These are phyloP conservation scores for Vinca minor DNA, from an alignment of 257 asterid genomes.

Conservation along the genomic window DNA sequence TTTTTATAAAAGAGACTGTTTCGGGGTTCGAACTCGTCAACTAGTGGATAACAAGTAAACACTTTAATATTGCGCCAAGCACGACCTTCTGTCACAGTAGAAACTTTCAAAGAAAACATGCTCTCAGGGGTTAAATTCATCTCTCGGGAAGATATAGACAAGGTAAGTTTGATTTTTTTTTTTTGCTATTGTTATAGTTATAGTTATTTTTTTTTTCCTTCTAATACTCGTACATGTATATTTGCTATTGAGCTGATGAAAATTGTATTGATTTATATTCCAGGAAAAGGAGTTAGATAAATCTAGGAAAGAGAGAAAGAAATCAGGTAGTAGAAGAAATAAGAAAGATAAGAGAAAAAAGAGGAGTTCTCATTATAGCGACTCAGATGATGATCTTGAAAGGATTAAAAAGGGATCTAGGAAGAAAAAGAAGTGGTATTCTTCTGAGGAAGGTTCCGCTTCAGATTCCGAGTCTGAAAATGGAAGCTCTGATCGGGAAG, in stretches of 20 bases:
- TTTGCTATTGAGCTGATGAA: background rate
- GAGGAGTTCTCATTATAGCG: conserved; percentile 36
- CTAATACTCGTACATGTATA: too few relatives aligned
- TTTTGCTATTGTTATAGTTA: background rate
- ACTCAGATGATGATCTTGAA: conserved; percentile 61
- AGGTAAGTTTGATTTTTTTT: conserved; percentile 17
- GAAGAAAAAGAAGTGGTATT: conserved; percentile 81
- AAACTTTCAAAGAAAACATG: too few relatives aligned
- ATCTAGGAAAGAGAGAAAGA: conserved; percentile 35
- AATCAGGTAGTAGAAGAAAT: conserved; percentile 39
- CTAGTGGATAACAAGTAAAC: too few relatives aligned
- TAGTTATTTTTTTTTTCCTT: too few relatives aligned
- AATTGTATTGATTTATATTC: background rate
- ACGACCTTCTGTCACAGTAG: too few relatives aligned
- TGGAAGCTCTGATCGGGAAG: conserved; percentile 27
- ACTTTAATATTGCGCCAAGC: too few relatives aligned
- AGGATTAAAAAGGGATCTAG: conserved; percentile 48
- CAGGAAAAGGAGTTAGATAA: conserved; percentile 24
- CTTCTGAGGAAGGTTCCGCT: conserved; percentile 62
- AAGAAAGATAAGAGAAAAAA: conserved; percentile 32
- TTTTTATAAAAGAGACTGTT: too few relatives aligned
- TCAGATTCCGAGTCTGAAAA: conserved; percentile 39
- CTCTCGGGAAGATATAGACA: conserved; percentile 32
- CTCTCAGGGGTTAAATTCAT: conserved; percentile 40
- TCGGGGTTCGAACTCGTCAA: too few relatives aligned